Percentiles rank a stretch among this genome's conserved stretches.
phyloP scores from a whole-genome alignment of 345 rosid species.

The Acer campestre region DNA sequence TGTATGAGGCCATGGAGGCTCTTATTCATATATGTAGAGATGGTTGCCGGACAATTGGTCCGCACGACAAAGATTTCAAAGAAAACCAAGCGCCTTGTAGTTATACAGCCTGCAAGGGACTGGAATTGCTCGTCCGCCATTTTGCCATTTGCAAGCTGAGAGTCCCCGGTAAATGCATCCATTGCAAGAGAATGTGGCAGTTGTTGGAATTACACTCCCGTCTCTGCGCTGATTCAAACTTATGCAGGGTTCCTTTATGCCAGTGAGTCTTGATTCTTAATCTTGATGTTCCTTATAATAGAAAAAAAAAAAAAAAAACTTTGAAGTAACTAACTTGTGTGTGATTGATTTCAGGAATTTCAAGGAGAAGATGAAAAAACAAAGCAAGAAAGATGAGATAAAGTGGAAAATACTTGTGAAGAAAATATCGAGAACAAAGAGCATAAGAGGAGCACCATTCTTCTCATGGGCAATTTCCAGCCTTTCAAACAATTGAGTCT shows the following conservation, averaged over 20 bases:
- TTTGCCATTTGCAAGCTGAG: conserved; percentile 75
- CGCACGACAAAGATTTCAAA: conserved; percentile 68
- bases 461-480: conserved; percentile 31
- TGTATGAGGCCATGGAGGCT: conserved; percentile 92
- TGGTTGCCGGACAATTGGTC: conserved; percentile 88
- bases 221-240: conserved; percentile 59
- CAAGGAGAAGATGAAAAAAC: conserved; percentile 63
- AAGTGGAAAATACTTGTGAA: conserved; percentile 74
- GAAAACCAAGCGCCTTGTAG: conserved; percentile 56
- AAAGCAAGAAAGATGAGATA: conserved; percentile 71
- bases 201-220: conserved; percentile 82
- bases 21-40: conserved; percentile 92
- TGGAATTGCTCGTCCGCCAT: conserved; percentile 77
- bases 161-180: conserved; percentile 79
- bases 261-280: conserved; percentile 30
- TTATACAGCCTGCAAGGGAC: conserved; percentile 76
- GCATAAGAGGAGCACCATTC: conserved; percentile 55
- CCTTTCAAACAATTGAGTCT: background rate
- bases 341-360: conserved; percentile 48
- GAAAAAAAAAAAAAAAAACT: no score
- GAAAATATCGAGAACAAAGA: conserved; percentile 60
- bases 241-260: conserved; percentile 89
- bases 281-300: no score
- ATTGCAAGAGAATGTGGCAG: conserved; percentile 98
- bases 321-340: no score